Base-by-base conservation (phyloP, 169 alveolate genomes). In the Eimeria mitis region DNA sequence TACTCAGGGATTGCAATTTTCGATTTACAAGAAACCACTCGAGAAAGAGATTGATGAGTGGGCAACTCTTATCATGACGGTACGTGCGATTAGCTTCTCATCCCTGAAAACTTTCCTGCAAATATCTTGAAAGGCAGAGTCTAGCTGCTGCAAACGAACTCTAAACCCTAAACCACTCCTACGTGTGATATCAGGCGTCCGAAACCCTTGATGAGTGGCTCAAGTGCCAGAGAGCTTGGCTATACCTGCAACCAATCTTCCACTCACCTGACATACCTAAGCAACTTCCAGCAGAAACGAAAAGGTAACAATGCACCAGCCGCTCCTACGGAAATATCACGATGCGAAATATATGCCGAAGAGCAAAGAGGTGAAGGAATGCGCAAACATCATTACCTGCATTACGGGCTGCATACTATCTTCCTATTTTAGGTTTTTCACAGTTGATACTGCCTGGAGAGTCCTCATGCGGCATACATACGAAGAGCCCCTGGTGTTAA, bases 381-480 rank as follows among this genome's bases (percentile, higher is more conserved):
- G 31, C 25, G n/a, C 11, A 42, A 34, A 28, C 25, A 54, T 54
- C 37, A 5, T 14, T 40, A 87, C 81, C 83, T 61, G 59, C 78
- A 61, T 19, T 34, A 23, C 68, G 59, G 99, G 98, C 95, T 28
- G 23, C 11, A 47, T 49, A 31, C 44, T 78, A 97, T 97, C 25
- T 56, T 56, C 56, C 88, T 97, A 98, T 87, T 98, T 87, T 85
- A 92, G 98, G 97, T 99, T 99, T 96, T 98, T 98, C 95, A 97
- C 98, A 49, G 99, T 99, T 9, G 99, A 99, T 97, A 97, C 98
- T 70, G 98, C 99, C 49, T 98, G 99, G 99, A 97, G 98, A 91
- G 98, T 98, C 89, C 97, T 98, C 63, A 97, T 98, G 98, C 97
- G 97, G 42, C 97, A 98, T 54, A 97, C 98, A 34, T 97, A 97